phyloP scores from a whole-genome alignment of 345 rosid species.

The Lepidium sativum region DNA sequence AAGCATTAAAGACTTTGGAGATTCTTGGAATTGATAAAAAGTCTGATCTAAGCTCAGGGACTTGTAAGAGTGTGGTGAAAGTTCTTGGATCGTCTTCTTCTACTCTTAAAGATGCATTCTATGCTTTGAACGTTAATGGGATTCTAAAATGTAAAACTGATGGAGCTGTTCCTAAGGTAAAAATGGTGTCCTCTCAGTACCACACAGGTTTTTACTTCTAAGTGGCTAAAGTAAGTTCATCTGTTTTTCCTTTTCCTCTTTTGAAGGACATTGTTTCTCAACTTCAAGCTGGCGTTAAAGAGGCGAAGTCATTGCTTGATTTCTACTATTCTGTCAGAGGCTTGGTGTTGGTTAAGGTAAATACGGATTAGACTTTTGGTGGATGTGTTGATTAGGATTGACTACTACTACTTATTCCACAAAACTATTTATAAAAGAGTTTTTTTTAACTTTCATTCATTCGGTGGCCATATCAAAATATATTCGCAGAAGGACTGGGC shows the following conservation, averaged over 20 bases:
- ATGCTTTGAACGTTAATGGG: conserved; percentile 62
- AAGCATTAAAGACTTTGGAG: conserved; percentile 70
- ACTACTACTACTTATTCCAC: not conserved
- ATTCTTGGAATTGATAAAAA: conserved; percentile 57
- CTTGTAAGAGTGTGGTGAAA: conserved; percentile 45
- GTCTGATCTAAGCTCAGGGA: conserved; percentile 36
- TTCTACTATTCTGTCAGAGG: conserved; percentile 68
- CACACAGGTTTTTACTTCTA: not conserved
- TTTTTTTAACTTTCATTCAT: not conserved
- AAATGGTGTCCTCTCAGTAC: not conserved
- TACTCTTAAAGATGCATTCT: conserved; percentile 49
- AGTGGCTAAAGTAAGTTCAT: not conserved
- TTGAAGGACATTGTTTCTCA: conserved; percentile 51
- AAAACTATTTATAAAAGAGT: not conserved
- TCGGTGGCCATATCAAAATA: not conserved
- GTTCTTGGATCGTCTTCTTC: conserved; percentile 53
- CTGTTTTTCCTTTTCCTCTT: conserved; percentile 2
- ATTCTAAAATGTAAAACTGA: conserved; percentile 47
- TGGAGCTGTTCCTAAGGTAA: conserved; percentile 53
- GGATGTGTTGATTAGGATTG: not conserved
- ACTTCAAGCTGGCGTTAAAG: conserved; percentile 52
- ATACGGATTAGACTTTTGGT: conserved; percentile 17
- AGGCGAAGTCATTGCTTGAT: conserved; percentile 67
- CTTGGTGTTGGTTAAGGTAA: conserved; percentile 77
- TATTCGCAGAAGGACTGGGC: not conserved